Evolutionary conservation across 148 eudicot genomes (phyloP).

Genomic region (Fagopyrum homotropicum): DNA sequence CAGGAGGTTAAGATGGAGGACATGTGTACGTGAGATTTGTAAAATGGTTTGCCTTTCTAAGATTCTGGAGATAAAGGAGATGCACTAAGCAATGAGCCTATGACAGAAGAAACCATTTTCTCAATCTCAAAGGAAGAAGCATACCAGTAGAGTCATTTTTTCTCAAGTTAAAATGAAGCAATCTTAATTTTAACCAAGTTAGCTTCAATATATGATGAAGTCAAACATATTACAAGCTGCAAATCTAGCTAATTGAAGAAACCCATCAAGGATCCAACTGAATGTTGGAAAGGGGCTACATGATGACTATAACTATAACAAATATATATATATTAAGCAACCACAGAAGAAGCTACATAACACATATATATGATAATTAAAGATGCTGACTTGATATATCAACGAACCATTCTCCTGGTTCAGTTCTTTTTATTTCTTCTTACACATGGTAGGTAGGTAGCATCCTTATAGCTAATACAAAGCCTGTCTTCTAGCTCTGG

Average conservation of each 20-base stretch:
- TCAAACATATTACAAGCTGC: conserved; percentile 2
- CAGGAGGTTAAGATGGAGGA: too few relatives aligned
- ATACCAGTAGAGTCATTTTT: background rate
- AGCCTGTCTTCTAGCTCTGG: background rate
- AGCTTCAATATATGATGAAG: background rate
- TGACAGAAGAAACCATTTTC: background rate
- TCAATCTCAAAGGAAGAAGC: background rate
- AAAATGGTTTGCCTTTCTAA: background rate
- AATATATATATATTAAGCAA: background rate
- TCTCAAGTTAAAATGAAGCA: background rate
- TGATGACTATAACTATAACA: background rate
- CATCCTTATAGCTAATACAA: background rate
- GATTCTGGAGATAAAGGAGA: conserved; percentile 1
- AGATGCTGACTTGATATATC: background rate
- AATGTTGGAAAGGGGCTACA: conserved; percentile 7
- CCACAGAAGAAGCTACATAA: background rate
- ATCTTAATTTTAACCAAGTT: background rate
- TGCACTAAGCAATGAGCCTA: background rate
- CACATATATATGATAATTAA: background rate
- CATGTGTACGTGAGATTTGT: background rate
- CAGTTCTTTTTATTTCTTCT: conserved; percentile 9
- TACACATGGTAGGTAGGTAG: background rate
- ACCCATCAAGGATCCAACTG: background rate
- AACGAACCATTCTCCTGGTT: conserved; percentile 9
- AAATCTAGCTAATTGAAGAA: conserved; percentile 3